Evolutionary conservation across 78 protist species (phyloP).

Genomic region (Dictyostelium discoideum): DNA sequence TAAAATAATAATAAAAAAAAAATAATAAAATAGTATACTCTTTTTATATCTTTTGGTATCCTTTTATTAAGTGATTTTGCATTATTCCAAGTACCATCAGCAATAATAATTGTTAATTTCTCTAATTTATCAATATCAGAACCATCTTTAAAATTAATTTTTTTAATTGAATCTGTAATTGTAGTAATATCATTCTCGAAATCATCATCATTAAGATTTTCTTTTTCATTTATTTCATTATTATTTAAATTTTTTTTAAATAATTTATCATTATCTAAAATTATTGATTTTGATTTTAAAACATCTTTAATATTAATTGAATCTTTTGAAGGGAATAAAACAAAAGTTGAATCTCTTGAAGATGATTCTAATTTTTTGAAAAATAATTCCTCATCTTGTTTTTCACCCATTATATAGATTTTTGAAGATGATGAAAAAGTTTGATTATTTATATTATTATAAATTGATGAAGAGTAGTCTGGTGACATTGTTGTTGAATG

Average conservation of each 20-base stretch:
- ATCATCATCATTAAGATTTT: background rate
- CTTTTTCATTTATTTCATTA: background rate
- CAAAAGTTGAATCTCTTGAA: slow-evolving; percentile 9
- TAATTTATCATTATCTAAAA: background rate
- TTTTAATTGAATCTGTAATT: slow-evolving; percentile 32
- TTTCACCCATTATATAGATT: slow-evolving; percentile 20
- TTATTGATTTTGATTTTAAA: slow-evolving; percentile 4
- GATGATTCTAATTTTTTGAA: background rate
- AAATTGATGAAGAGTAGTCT: background rate
- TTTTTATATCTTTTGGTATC: slow-evolving; percentile 39
- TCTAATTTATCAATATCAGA: background rate
- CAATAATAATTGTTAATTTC: slow-evolving; percentile 38
- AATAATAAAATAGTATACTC: slow-evolving; percentile 5
- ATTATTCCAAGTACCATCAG: slow-evolving; percentile 75
- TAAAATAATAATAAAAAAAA: background rate
- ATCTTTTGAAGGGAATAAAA: slow-evolving; percentile 51
- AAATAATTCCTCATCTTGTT: slow-evolving; percentile 28
- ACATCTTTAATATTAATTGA: slow-evolving; percentile 31
- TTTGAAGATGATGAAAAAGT: background rate
- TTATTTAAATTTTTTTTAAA: background rate
- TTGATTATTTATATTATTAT: background rate
- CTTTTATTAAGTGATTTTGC: slow-evolving; percentile 43
- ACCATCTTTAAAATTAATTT: slow-evolving; percentile 5
- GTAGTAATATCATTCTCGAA: background rate
- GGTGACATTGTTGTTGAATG: background rate